Conservation (phyloP, 2,329 filamentous ascomycete genomes). For the Geosmithia morbida region DNA sequence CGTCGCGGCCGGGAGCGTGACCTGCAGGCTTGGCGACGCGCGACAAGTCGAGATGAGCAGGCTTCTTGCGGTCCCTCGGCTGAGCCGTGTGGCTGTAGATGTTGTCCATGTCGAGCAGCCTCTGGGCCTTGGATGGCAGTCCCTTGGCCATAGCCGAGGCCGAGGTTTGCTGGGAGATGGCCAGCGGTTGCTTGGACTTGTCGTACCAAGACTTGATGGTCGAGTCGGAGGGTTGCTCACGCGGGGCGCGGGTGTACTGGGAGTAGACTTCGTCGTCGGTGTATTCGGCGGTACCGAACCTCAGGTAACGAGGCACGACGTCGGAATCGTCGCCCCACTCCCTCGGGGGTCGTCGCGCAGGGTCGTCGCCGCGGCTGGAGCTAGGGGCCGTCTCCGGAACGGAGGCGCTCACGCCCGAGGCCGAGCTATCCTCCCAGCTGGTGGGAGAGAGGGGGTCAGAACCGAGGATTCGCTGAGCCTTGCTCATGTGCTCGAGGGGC, state of each 20-base stretch:
- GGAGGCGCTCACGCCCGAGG: conserved; percentile 27
- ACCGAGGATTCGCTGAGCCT: conserved; percentile 36
- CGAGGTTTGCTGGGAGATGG: conserved; percentile 45
- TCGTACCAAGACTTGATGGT: conserved; percentile 45
- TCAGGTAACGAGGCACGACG: conserved; percentile 20
- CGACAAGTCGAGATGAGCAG: conserved; percentile 33
- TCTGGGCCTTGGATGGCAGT: conserved; percentile 29
- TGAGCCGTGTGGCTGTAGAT: conserved; percentile 5
- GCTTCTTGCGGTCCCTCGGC: conserved; percentile 22
- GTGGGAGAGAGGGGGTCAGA: conserved; percentile 17
- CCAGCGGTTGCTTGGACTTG: conserved; percentile 36
- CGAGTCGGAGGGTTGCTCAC: conserved; percentile 35
- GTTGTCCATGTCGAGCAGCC: conserved; percentile 30
- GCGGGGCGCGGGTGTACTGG: conserved; percentile 26
- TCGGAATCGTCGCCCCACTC: conserved; percentile 33
- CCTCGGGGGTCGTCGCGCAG: conserved; percentile 6
- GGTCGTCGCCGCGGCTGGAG: not conserved
- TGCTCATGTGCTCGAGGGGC: conserved; percentile 25
- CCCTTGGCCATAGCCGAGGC: conserved; percentile 44
- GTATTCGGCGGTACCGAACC: conserved; percentile 4
- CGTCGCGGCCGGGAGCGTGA: conserved; percentile 7
- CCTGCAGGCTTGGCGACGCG: conserved; percentile 3
- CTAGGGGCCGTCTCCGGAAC: conserved; percentile 18
- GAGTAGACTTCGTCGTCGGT: conserved; percentile 13
- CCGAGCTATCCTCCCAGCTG: conserved; percentile 28